These are phyloP conservation scores for Pseudocercospora eumusae DNA, from an alignment of 2,329 filamentous ascomycete species.

Conservation along the genomic window DNA sequence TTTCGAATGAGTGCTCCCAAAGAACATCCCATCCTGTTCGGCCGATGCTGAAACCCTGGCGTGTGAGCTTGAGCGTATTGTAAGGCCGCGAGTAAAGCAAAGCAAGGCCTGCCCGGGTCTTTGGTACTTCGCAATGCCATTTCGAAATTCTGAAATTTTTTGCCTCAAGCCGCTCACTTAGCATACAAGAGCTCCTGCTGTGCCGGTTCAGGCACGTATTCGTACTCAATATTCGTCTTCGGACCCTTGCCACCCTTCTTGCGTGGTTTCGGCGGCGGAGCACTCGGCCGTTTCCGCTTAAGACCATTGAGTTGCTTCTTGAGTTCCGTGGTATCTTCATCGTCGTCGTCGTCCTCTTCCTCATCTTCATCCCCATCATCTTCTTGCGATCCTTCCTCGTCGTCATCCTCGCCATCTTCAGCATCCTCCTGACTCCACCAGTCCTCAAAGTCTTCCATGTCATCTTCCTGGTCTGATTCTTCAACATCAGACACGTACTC, in stretches of 20 bases:
- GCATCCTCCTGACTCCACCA: conserved; percentile 65
- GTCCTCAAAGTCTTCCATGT: conserved; percentile 88
- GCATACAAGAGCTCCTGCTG: conserved; percentile 46
- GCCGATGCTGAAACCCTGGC: no score
- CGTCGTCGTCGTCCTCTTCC: conserved; percentile 49
- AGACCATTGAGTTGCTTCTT: conserved; percentile 57
- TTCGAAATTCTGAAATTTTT: neutral
- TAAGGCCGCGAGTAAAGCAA: no score
- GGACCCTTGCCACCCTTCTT: conserved; percentile 62
- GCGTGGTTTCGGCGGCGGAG: conserved; percentile 55
- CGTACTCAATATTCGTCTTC: conserved; percentile 75
- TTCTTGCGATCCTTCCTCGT: conserved; percentile 58
- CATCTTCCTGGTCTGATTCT: conserved; percentile 67
- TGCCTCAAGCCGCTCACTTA: conserved; percentile 20
- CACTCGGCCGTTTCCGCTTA: conserved; percentile 59
- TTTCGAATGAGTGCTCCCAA: no score
- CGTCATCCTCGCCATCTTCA: conserved; percentile 47
- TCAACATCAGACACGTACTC: conserved; percentile 94
- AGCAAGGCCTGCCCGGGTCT: no score
- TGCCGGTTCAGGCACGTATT: conserved; percentile 65
- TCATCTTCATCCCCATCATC: conserved; percentile 48
- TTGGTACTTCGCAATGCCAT: no score
- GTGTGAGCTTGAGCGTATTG: no score
- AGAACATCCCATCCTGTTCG: no score
- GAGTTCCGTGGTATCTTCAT: conserved; percentile 58